Conservation (phyloP, 495 filamentous ascomycete species). For the Penicillium canariense region DNA sequence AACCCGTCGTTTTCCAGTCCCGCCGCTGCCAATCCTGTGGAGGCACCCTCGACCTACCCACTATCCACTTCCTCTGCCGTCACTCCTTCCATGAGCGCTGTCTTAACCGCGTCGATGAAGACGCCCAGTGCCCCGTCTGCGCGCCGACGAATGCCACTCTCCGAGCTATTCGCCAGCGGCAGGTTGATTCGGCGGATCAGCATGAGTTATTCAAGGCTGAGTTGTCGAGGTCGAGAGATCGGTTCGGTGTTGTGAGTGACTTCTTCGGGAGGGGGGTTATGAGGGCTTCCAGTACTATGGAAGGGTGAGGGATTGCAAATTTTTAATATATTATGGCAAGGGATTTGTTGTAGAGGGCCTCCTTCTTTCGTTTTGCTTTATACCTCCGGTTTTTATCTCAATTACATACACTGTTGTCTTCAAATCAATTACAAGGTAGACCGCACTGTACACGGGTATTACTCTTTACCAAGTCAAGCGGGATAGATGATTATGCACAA, state of each 20-base stretch:
- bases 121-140: constrained; percentile 81
- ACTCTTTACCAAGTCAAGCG: background rate
- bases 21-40: constrained; percentile 82
- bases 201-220: constrained; percentile 89
- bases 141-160: constrained; percentile 81
- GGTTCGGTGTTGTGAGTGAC: constrained; percentile 84
- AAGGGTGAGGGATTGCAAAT: constrained; percentile 10
- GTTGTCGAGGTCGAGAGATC: constrained; percentile 73
- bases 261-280: constrained; percentile 96
- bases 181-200: constrained; percentile 81
- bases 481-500: background rate
- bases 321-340: too few relatives aligned
- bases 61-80: constrained; percentile 93
- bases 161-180: constrained; percentile 75
- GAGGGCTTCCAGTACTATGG: constrained; percentile 48
- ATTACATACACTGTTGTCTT: constrained; percentile 5
- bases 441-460: too few relatives aligned
- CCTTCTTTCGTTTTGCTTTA: constrained; percentile 10
- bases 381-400: constrained; percentile 12
- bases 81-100: constrained; percentile 94
- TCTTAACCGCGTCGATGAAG: constrained; percentile 63
- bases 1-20: constrained; percentile 86
- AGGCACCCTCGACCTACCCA: constrained; percentile 73
- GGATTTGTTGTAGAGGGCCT: too few relatives aligned
- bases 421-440: too few relatives aligned